Conservation (phyloP, 345 rosid genomes). For the Acer negundo region DNA sequence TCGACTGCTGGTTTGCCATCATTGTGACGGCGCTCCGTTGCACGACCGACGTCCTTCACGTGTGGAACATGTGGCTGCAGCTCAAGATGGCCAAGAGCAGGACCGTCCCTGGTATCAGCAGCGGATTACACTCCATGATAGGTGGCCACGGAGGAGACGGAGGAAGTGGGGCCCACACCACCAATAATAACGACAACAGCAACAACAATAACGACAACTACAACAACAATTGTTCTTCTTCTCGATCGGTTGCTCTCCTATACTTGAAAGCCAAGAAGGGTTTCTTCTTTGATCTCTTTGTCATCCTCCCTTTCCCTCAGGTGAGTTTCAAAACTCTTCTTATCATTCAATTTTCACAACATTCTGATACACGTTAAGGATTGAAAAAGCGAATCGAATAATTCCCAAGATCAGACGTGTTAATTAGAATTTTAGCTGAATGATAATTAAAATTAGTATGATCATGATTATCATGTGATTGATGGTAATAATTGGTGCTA, state of each 20-base stretch:
- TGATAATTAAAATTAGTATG: too few relatives aligned
- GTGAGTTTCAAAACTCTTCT: slow-evolving; percentile 27
- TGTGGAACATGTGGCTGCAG: slow-evolving; percentile 91
- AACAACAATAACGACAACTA: not conserved
- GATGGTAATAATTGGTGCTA: too few relatives aligned
- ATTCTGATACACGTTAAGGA: too few relatives aligned
- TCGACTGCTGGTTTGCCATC: slow-evolving; percentile 94
- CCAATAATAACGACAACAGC: too few relatives aligned
- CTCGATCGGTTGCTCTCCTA: slow-evolving; percentile 32
- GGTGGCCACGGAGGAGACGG: not conserved
- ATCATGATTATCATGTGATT: too few relatives aligned
- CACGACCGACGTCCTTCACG: slow-evolving; percentile 82
- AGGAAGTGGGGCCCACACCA: not conserved
- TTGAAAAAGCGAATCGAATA: too few relatives aligned
- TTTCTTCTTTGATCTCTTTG: slow-evolving; percentile 82
- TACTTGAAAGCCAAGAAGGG: slow-evolving; percentile 65
- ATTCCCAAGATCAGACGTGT: too few relatives aligned
- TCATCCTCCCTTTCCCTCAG: slow-evolving; percentile 89
- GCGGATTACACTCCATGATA: not conserved
- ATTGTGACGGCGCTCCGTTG: slow-evolving; percentile 87
- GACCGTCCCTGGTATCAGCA: slow-evolving; percentile 13
- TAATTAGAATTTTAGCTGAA: too few relatives aligned
- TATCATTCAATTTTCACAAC: too few relatives aligned
- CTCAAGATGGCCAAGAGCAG: slow-evolving; percentile 55
- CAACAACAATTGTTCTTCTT: not conserved